Percentiles rank a stretch among this genome's conserved stretches.
These are phyloP conservation scores for Tetradesmus obliquus DNA, from an alignment of 139 green algal genomes.

Conservation along the genomic window DNA sequence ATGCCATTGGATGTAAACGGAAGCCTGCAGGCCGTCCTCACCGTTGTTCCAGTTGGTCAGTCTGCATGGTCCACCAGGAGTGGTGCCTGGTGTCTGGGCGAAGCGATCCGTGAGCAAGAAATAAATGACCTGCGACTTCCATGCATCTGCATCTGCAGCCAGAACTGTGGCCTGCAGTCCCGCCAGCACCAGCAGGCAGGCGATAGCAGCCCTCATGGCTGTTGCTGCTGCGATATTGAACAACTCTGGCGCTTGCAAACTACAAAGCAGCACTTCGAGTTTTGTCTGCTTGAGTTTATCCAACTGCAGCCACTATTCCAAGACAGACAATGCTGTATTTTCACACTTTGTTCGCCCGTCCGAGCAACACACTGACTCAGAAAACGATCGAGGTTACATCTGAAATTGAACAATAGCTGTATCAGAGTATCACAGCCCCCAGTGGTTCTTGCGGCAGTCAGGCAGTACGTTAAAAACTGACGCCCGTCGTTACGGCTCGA, in stretches of 20 bases:
- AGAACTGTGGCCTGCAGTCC: background rate
- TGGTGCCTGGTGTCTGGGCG: background rate
- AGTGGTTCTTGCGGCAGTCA: background rate
- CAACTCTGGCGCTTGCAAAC: too few species aligned
- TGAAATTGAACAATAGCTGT: too few species aligned
- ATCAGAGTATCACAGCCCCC: too few species aligned
- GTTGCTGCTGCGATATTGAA: background rate
- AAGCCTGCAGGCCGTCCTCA: background rate
- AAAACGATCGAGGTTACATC: too few species aligned
- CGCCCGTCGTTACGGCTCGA: background rate
- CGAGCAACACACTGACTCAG: background rate
- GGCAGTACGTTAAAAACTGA: constrained; percentile 1
- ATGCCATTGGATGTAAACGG: too few species aligned
- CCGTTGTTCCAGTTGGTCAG: constrained; percentile 31
- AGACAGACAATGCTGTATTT: background rate
- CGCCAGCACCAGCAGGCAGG: constrained; percentile 21
- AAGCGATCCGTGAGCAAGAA: constrained; percentile 28
- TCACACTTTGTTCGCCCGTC: background rate
- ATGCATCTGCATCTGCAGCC: constrained; percentile 18
- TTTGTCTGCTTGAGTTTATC: too few species aligned
- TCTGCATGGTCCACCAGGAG: background rate
- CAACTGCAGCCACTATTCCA: background rate
- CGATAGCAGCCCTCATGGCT: background rate
- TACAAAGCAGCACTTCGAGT: too few species aligned
- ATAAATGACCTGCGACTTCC: constrained; percentile 30